Base-by-base conservation (phyloP, 1,284 basidiomycete genomes). In the Ganoderma multipileum region DNA sequence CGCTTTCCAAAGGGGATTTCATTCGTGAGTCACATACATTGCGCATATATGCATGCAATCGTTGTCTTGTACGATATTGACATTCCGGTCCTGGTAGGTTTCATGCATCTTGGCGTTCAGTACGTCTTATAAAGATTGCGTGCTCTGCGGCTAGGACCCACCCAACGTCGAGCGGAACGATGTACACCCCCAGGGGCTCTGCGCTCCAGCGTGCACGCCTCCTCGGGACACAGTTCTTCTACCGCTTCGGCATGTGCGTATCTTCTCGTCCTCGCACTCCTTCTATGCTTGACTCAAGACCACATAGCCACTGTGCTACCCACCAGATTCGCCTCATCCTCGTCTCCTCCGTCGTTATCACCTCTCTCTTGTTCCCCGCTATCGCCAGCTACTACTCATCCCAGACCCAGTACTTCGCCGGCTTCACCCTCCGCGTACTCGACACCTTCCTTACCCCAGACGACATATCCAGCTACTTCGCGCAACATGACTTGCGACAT, bases 261-360 rank as follows among this genome's bases (percentile, higher is more conserved):
- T 63, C 65, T 38, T 63, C 52, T 63, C 52, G 59, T 61, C 66
- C 63, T 65, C 61, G 36, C n/a, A 33, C 62, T 68, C 52, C 60
- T 23, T 58, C 67, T 59, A 58, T 44, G 36, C 64, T 70, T 50
- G 65, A 54, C 64, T 23, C 23, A 20, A 3, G 28, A 8, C 1
- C 44, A 61, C 66, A 36, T 75, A 95, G 93, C 66, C 93, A 95
- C 77, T 95, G 93, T 75, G 93, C 94, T 70, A 94, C 91, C 6
- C 94, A 95, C 79, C 95, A 98, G 84, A 97, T 97, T 66, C 91
- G 96, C 64, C 93, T 98, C 42, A 92, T 99, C 75, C 87, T 99
- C 71, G 92, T 98, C 69, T 97, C 95, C 67, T 93, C 94, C 68
- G 87, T 98, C 69, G 95, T 99, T 76, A 98, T 99, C 83, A 97